These are phyloP conservation scores for Botryotinia narcissicola DNA, from an alignment of 2,329 filamentous ascomycete species.

Conservation along the genomic window DNA sequence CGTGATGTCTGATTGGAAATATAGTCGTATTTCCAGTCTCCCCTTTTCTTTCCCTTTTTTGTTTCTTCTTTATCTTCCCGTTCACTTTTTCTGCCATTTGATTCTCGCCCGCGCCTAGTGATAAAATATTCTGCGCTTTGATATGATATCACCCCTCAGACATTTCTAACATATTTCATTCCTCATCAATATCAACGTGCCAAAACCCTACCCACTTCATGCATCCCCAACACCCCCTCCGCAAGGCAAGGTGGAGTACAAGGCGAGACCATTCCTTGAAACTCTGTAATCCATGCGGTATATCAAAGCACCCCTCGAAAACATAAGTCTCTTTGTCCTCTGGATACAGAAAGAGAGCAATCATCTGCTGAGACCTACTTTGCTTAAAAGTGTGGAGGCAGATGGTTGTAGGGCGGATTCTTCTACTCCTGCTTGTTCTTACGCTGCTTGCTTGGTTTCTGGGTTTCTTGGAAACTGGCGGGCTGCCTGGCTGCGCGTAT, in stretches of 20 bases:
- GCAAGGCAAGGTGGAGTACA: constrained; percentile 74
- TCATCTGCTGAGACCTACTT: constrained; percentile 3
- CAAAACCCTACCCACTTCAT: neutral
- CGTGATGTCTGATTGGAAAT: constrained; percentile 5
- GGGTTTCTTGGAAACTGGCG: neutral
- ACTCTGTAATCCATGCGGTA: constrained; percentile 77
- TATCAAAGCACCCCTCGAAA: constrained; percentile 41
- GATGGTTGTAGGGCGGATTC: neutral
- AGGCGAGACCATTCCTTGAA: constrained; percentile 71
- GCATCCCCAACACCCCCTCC: constrained; percentile 41
- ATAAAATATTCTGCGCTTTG: neutral
- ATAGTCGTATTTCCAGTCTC: neutral
- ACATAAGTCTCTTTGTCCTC: neutral
- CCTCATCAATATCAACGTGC: neutral
- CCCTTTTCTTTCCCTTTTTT: neutral
- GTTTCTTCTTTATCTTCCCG: neutral
- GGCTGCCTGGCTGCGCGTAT: neutral
- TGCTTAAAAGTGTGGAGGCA: neutral
- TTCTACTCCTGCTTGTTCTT: constrained; percentile 6
- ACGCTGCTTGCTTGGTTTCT: no score
- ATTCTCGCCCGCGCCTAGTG: neutral
- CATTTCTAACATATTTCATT: neutral
- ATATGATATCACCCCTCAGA: no score
- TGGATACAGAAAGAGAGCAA: neutral
- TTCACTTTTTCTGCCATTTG: neutral